Evolutionary conservation across 2,329 filamentous ascomycete species (phyloP).

Genomic region (Endoconidiophora laricicola): DNA sequence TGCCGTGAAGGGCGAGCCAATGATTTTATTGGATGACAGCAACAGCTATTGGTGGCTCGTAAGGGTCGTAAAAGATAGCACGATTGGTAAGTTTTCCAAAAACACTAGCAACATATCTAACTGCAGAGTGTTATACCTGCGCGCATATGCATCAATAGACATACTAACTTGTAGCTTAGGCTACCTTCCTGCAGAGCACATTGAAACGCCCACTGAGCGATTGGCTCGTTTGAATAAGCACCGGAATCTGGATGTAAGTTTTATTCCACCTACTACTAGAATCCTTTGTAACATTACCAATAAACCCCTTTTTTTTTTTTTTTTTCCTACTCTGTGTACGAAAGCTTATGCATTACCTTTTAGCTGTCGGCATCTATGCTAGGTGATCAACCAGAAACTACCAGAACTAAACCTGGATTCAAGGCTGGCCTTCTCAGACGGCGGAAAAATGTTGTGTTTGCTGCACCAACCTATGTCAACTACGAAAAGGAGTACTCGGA

Average conservation of each 20-base stretch:
- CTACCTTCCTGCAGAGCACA: constrained; percentile 92
- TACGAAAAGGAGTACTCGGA: constrained; percentile 76
- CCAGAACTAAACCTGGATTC: constrained; percentile 27
- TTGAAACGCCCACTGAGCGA: constrained; percentile 91
- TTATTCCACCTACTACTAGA: not conserved
- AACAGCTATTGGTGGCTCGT: constrained; percentile 99
- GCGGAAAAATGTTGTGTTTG: constrained; percentile 73
- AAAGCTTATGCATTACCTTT: not conserved
- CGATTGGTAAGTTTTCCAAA: constrained; percentile 46
- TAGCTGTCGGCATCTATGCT: constrained; percentile 47
- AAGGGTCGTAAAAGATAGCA: constrained; percentile 90
- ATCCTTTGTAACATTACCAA: no score
- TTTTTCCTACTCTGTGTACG: no score
- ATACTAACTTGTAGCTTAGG: constrained; percentile 34
- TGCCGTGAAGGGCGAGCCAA: constrained; percentile 94
- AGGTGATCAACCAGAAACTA: constrained; percentile 51
- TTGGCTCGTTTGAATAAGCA: constrained; percentile 92
- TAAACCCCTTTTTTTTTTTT: no score
- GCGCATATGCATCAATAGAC: not conserved
- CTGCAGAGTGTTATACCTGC: not conserved
- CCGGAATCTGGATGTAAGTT: constrained; percentile 81
- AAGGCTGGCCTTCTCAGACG: constrained; percentile 74
- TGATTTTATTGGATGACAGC: constrained; percentile 94
- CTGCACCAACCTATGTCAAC: constrained; percentile 72
- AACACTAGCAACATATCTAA: not conserved